These are phyloP conservation scores for Agarophyton chilense DNA, from an alignment of 23 red algal genomes.

Conservation along the genomic window DNA sequence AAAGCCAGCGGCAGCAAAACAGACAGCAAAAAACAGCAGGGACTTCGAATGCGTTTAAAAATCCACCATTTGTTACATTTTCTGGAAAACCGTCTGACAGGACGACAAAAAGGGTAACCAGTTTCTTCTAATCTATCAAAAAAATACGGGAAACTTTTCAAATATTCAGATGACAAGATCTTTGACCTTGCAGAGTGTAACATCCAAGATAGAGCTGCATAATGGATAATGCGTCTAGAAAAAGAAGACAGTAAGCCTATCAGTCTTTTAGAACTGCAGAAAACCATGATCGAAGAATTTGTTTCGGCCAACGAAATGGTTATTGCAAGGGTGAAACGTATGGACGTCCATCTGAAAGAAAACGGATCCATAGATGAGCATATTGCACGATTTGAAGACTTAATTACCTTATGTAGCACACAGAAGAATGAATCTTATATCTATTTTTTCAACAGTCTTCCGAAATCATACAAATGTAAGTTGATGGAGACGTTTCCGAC, in stretches of 20 bases:
- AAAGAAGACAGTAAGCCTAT: neutral
- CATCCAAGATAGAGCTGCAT: conserved; percentile 19
- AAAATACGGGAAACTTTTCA: neutral
- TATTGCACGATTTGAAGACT: neutral
- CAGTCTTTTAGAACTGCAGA: neutral
- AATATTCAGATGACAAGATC: conserved; percentile 12
- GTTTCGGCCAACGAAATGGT: conserved; percentile 21
- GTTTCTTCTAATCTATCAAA: neutral
- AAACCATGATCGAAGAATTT: conserved; percentile 30
- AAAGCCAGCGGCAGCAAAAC: neutral
- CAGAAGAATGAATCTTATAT: conserved; percentile 17
- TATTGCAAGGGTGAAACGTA: conserved; percentile 9
- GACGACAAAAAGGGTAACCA: neutral
- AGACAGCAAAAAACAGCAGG: neutral
- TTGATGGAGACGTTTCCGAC: conserved; percentile 1
- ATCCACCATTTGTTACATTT: conserved; percentile 10
- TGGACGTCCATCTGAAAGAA: conserved; percentile 28
- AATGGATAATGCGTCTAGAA: conserved; percentile 16
- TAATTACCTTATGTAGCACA: neutral
- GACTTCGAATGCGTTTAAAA: neutral
- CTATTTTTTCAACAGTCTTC: conserved; percentile 13
- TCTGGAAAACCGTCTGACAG: neutral
- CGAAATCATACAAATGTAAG: conserved; percentile 2
- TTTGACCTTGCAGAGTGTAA: conserved; percentile 29
- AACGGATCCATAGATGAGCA: conserved; percentile 8